Evolutionary conservation across 805 yeast species (phyloP), one percentile per base, ranked within the genome.

Genomic region (Yarrowia sp.): DNA sequence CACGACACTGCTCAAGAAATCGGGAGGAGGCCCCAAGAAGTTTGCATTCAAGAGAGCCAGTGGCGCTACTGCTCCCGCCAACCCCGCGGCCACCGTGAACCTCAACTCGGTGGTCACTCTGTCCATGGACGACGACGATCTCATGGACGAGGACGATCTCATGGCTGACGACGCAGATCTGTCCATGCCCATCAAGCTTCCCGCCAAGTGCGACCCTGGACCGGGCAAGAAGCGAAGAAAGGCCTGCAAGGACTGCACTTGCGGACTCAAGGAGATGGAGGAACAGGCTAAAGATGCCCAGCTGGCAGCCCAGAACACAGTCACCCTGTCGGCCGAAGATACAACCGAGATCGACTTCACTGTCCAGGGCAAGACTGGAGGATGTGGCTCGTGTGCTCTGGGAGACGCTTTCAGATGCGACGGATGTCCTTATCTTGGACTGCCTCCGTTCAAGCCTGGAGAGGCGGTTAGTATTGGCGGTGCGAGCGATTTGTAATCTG

Each of bases 381-480:
- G 98, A 3, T 95, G 99, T 80, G 97, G 97, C 33, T 91, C 97
- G 12, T 95, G 99, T 80, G 88, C 98, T 0, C 83, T 95, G 61
- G 99, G 99, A 52, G 99, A 95, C 78, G 99, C 99, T 0, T 95
- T 95, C 80, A 83, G 99, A 75, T 95, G 99, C 78, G 97, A 93
- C 72, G 98, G 98, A 2, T 95, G 99, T 79, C 99, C 99, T 46
- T 95, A 88, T 79, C 81, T 95, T 72, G 99, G 99, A 0, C 82
- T 95, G 55, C 99, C 99, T 15, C 98, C 99, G 3, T 95, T 95
- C 84, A 92, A 92, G 79, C 99, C 98, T 0, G 99, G 99, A 65
- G 96, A 95, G 79, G 87, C 87, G 12, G 87, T 95, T 67, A 87
- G 89, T 39, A 79, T 94, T 70, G 92, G 55, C 3, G 85, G 73